Evolutionary conservation across 1,284 basidiomycete genomes (phyloP).

Genomic region (Clitocybe nebularis): DNA sequence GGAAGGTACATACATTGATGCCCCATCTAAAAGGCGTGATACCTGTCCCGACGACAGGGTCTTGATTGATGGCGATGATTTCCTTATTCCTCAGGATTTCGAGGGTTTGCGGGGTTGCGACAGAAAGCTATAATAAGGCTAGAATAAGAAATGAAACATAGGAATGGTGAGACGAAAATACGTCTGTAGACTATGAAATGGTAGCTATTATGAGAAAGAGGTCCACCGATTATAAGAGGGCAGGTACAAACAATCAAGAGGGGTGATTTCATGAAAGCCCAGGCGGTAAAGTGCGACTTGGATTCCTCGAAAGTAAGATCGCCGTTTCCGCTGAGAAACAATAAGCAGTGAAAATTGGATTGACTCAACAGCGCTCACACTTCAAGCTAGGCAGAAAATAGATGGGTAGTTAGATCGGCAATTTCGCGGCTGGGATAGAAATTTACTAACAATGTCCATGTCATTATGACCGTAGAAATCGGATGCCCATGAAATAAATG

Average conservation of each 20-base stretch:
- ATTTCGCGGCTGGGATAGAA: not conserved
- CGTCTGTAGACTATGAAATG: slow-evolving; percentile 24
- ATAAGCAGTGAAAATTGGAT: not conserved
- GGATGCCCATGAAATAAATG: slow-evolving; percentile 44
- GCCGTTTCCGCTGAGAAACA: slow-evolving; percentile 46
- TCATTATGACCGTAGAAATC: slow-evolving; percentile 63
- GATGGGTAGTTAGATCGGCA: not conserved
- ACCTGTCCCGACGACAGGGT: slow-evolving; percentile 30
- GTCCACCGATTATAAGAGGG: not conserved
- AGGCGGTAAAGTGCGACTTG: slow-evolving; percentile 44
- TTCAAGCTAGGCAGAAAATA: slow-evolving; percentile 43
- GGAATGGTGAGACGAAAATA: slow-evolving; percentile 5
- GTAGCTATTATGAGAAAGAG: not conserved
- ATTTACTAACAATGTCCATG: slow-evolving; percentile 48
- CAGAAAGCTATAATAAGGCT: slow-evolving; percentile 28
- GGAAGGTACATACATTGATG: slow-evolving; percentile 36
- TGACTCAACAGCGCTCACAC: slow-evolving; percentile 29
- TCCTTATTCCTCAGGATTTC: slow-evolving; percentile 21
- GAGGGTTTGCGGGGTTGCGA: slow-evolving; percentile 30
- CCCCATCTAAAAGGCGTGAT: slow-evolving; percentile 46
- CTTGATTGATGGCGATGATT: slow-evolving; percentile 44
- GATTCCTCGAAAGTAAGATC: slow-evolving; percentile 55
- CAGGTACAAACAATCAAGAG: slow-evolving; percentile 33
- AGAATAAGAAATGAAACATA: not conserved
- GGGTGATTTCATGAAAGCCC: slow-evolving; percentile 57